Percentiles rank a stretch among this genome's conserved stretches.
Evolutionary conservation across 345 rosid species (phyloP).

Genomic region (Lepidium africanum): DNA sequence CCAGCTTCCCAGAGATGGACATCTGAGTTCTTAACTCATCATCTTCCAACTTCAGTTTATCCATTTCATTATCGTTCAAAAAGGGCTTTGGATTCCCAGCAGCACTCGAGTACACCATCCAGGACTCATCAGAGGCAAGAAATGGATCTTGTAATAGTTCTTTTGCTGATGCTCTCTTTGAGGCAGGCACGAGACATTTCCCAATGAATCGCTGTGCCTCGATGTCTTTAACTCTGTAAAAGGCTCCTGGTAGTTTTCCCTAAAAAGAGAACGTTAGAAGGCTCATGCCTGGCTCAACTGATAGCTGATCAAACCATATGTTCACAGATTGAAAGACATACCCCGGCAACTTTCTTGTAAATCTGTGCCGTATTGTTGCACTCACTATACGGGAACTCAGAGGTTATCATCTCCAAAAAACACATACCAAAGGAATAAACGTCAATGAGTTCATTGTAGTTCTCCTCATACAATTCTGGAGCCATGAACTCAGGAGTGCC

Average conservation of each 20-base stretch:
- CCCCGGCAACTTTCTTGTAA: constrained; percentile 70
- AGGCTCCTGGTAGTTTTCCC: constrained; percentile 74
- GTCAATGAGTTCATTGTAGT: constrained; percentile 75
- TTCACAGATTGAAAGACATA: constrained; percentile 23
- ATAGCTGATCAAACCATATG: constrained; percentile 9
- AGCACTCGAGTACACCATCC: constrained; percentile 20
- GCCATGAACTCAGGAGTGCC: constrained; percentile 96
- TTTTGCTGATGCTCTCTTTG: constrained; percentile 58
- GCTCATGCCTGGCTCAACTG: background rate
- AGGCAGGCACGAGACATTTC: constrained; percentile 54
- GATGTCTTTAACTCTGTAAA: constrained; percentile 47
- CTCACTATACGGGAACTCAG: constrained; percentile 75
- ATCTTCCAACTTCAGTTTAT: constrained; percentile 40
- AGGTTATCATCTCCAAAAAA: constrained; percentile 70
- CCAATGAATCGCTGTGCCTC: constrained; percentile 65
- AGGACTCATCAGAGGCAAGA: constrained; percentile 41
- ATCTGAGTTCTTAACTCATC: constrained; percentile 37
- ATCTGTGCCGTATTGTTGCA: constrained; percentile 69
- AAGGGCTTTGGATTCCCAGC: constrained; percentile 41
- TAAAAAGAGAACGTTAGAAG: constrained; percentile 16
- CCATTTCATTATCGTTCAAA: constrained; percentile 46
- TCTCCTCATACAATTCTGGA: constrained; percentile 76
- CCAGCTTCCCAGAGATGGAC: constrained; percentile 63
- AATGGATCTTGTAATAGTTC: constrained; percentile 61
- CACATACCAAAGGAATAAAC: constrained; percentile 88